Percentiles rank a stretch among this genome's conserved stretches.
These are phyloP conservation scores for Ceriops decandra DNA, from an alignment of 345 rosid genomes.

Conservation along the genomic window DNA sequence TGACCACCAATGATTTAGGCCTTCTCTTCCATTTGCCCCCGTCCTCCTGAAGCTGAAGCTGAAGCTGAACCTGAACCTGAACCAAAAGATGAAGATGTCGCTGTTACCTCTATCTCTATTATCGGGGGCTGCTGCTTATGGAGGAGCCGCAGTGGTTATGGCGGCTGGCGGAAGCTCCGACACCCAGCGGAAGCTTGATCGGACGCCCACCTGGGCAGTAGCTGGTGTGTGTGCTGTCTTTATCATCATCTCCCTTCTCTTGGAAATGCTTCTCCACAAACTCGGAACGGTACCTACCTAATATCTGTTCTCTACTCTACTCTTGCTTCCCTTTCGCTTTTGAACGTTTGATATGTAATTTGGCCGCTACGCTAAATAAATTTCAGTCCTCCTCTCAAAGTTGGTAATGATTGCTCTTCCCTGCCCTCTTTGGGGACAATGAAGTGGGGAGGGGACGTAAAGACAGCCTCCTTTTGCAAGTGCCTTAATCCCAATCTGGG, in stretches of 20 bases:
- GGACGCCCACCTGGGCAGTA: constrained; percentile 98
- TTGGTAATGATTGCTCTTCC: no score
- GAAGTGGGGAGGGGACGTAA: no score
- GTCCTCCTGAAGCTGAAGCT: no score
- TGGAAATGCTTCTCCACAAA: constrained; percentile 74
- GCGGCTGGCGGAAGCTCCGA: constrained; percentile 8
- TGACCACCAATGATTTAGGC: no score
- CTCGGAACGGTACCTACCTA: constrained; percentile 51
- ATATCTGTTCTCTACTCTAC: neutral
- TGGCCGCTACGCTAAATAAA: no score
- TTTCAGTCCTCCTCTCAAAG: no score
- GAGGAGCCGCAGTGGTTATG: constrained; percentile 11
- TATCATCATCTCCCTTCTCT: constrained; percentile 62
- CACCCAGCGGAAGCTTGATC: constrained; percentile 47
- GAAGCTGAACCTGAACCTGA: no score
- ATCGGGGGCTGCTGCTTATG: neutral
- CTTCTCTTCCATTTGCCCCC: no score
- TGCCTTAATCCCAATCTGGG: no score
- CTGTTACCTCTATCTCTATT: neutral
- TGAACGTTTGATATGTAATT: neutral
- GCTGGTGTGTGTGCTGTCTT: constrained; percentile 72
- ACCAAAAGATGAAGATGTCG: constrained; percentile 9
- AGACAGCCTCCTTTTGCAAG: no score
- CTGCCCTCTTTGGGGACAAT: no score
- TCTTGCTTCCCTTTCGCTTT: neutral